Base-by-base conservation (phyloP, 148 eudicot species). In the Suaeda aralocaspica region DNA sequence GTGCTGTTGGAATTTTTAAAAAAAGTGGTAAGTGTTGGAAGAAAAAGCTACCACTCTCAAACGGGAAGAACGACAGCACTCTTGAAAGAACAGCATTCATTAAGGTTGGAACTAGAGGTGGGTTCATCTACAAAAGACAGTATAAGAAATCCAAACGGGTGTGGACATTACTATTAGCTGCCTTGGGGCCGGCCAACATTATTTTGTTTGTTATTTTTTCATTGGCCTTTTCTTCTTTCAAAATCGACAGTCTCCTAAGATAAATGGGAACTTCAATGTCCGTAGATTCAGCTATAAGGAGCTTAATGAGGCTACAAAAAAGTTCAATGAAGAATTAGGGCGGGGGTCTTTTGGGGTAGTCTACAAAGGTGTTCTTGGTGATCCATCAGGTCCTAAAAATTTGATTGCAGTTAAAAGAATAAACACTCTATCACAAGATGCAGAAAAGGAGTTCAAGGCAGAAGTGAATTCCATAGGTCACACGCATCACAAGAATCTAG, bases 401-500 rank as follows among this genome's bases (percentile, higher is more conserved):
- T 21, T 15, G 16, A 58, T 80, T 19, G 80, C 78, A 3, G 83
- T 77, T 34, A 80, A 80, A 75, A 80, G 42, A 28, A 25, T 77
- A 5, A 41, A 66, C 49, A n/a, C 53, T 34, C 33, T 58, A 22
- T 13, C 50, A 48, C 28, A 61, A 14, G 69, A 73, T 21, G 64
- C 58, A 15, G 72, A 80, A 16, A 80, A n/a, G n/a, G n/a, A 76
- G 36, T 76, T 80, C 44, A 74, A 70, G 21, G 25, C 69, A 2
- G 80, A 77, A 29, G 78, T 70, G 30, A 65, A 70, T 8, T 71
- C 72, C 28, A 80, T 73, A 21, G 80, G 75, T 14, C 77, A 70
- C 12, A 80, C 80, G 4, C 72, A 70, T 52, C 83, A 80, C 67
- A 70, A 74, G 42, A 80, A 80, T 66, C 68, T 80, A 29, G 80